Base-by-base conservation (phyloP, 2,329 filamentous ascomycete species). In the Cercospora zeae-maydis region DNA sequence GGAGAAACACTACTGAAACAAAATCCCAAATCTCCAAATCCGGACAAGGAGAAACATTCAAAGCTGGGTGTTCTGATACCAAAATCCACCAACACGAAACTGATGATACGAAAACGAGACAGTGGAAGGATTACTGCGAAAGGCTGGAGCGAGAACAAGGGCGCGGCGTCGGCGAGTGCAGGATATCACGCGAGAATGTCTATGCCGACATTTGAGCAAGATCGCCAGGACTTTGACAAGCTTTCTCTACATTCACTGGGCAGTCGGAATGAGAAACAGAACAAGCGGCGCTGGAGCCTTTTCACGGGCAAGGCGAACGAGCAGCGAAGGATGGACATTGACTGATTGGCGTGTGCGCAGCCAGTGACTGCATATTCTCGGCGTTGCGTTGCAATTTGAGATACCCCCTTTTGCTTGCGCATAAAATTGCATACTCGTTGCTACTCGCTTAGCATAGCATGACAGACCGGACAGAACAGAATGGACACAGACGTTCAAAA, bases 101-200 rank as follows among this genome's bases (percentile, higher is more conserved):
- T 59, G 31, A 49, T 34, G 19, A 27, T 45, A 36, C 30, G 45
- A 9, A 59, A 59, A n/a, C 31, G 57, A 39, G 57, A 59, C 30
- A 59, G 57, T n/a, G 45, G 42, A 14, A 27, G 33, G 8, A 34
- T 27, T 8, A 39, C 14, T 16, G 14, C 30, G 19, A 37, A 19
- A n/a, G 57, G 36, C n/a, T 33, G 13, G 57, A 51, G 21, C 21
- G 30, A 10, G 11, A 47, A 59, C 19, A 51, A 52, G 34, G n/a
- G 36, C 7, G 30, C 42, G 4, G 11, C 45, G n/a, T 13, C 31
- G 14, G 57, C 33, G n/a, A 36, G 45, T 27, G 42, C 42, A 14
- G 57, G 57, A 21, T 59, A 59, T 13, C 57, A 59, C 21, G 57
- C 57, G 34, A 59, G 45, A 52, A 52, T 59, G 31, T 59, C 57